Evolutionary conservation across 2,329 filamentous ascomycete genomes (phyloP).

Genomic region (Harringtonia lauricola): DNA sequence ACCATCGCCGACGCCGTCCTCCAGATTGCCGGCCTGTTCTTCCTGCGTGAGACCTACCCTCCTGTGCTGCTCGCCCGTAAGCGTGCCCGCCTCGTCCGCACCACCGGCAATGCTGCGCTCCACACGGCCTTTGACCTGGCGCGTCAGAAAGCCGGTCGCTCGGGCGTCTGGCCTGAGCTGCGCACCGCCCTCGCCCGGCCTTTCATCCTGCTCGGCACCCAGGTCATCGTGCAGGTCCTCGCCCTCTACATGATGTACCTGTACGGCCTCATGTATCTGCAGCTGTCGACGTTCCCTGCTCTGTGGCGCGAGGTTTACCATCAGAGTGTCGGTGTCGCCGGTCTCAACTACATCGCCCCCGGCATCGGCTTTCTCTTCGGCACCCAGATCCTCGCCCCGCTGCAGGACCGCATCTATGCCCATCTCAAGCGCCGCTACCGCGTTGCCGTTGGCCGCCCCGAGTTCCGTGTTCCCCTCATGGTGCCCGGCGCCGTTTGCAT

Average conservation of each 20-base stretch:
- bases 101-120: conserved; percentile 40
- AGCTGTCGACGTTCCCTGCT: conserved; percentile 37
- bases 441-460: conserved; percentile 22
- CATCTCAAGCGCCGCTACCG: conserved; percentile 28
- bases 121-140: conserved; percentile 40
- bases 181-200: conserved; percentile 33
- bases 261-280: conserved; percentile 40
- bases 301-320: conserved; percentile 29
- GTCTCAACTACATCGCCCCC: conserved; percentile 26
- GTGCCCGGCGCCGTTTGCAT: conserved; percentile 27
- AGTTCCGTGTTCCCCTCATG: conserved; percentile 32
- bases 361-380: conserved; percentile 18
- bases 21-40: conserved; percentile 42
- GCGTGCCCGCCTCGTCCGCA: conserved; percentile 33
- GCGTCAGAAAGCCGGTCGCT: not conserved
- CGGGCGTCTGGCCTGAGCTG: conserved; percentile 16
- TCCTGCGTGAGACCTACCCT: conserved; percentile 33
- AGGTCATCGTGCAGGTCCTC: conserved; percentile 39
- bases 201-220: conserved; percentile 37
- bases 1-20: conserved; percentile 45
- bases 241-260: conserved; percentile 31
- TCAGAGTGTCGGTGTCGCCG: conserved; percentile 19
- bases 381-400: conserved; percentile 40
- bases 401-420: conserved; percentile 34
- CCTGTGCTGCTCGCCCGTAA: conserved; percentile 26